phyloP scores from a whole-genome alignment of 1,139 yeast genomes.

The Pichia sp. region DNA sequence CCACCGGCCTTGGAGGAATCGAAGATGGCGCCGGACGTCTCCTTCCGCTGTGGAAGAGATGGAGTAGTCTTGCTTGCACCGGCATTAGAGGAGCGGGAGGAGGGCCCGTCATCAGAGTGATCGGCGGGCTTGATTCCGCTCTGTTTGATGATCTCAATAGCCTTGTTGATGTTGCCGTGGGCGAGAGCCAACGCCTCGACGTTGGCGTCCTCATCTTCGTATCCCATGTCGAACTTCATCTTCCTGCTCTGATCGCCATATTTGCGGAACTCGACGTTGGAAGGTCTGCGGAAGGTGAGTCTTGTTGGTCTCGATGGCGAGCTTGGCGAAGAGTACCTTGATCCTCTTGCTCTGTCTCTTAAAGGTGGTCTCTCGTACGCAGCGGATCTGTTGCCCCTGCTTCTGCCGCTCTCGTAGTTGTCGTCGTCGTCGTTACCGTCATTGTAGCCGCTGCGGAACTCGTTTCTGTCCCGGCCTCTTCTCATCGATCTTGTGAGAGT shows the following conservation, averaged over 20 bases:
- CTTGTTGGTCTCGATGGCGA: conserved; percentile 5
- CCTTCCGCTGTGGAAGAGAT: conserved; percentile 46
- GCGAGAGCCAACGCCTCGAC: conserved; percentile 49
- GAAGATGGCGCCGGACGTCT: conserved; percentile 29
- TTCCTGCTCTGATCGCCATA: conserved; percentile 40
- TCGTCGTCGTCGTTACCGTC: conserved; percentile 12
- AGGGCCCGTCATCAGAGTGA: neutral
- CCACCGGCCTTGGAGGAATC: conserved; percentile 31
- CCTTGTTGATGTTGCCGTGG: conserved; percentile 46
- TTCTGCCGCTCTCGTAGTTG: conserved; percentile 4
- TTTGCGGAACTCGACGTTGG: conserved; percentile 42
- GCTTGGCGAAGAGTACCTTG: conserved; percentile 9
- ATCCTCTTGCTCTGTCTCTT: conserved; percentile 2
- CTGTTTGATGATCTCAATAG: conserved; percentile 44
- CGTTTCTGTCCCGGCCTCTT: conserved; percentile 18
- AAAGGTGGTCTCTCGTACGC: neutral
- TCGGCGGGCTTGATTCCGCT: conserved; percentile 22
- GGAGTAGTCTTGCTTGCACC: conserved; percentile 29
- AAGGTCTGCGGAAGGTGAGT: conserved; percentile 26
- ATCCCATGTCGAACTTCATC: conserved; percentile 44
- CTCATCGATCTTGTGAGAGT: conserved; percentile 24
- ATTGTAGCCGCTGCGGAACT: conserved; percentile 8
- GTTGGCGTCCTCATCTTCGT: conserved; percentile 42
- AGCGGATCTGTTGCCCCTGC: neutral
- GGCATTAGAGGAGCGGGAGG: neutral